Base-by-base conservation (phyloP, 768 basidiomycete species). In the Candolleomyces eurysporus region DNA sequence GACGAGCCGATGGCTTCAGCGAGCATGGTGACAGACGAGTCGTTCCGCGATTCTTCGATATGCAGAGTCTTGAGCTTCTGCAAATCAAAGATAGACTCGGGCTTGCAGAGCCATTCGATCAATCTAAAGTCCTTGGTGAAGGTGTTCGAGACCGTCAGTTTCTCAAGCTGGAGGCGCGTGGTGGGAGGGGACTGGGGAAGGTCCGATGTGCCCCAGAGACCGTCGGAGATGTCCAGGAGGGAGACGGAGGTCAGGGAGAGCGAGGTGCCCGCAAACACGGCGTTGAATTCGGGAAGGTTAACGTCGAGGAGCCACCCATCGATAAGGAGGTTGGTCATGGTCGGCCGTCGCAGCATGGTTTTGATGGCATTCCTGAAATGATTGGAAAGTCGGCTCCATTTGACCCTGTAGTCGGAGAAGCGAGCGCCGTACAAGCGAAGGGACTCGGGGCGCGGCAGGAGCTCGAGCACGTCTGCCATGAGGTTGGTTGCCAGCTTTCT, bases 261-360 rank as follows among this genome's bases (percentile, higher is more conserved):
- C 14, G 48, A 61, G n/a, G 54, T 39, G 40, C 22, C 26, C 4
- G 49, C 10, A 39, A 61, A 57, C 4, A 61, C 19, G 30, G 26
- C 39, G 55, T 61, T 61, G 48, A 61, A 56, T 14, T 51, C 54
- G 26, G 54, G 30, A 17, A 56, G 56, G 39, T 51, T 57, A 31
- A 57, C 39, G 40, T 61, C 61, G 32, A 61, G 31, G 21, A 61
- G 48, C 61, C 61, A 61, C n/a, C 61, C 61, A 45, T 61, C 61
- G 61, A 61, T 61, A 16, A 61, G 48, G 48, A 61, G 49, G 36
- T 31, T 6, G 7, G 48, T 39, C 31, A 61, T 22, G 48, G 32
- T 48, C 48, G 52, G 61, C 1, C 61, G 54, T 8, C 42, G 39
- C 16, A 61, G 48, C 14, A 61, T 40, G n/a, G 61, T 61, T 21